phyloP scores from a whole-genome alignment of 2,329 filamentous ascomycete genomes.

The Cryphonectria radicalis region DNA sequence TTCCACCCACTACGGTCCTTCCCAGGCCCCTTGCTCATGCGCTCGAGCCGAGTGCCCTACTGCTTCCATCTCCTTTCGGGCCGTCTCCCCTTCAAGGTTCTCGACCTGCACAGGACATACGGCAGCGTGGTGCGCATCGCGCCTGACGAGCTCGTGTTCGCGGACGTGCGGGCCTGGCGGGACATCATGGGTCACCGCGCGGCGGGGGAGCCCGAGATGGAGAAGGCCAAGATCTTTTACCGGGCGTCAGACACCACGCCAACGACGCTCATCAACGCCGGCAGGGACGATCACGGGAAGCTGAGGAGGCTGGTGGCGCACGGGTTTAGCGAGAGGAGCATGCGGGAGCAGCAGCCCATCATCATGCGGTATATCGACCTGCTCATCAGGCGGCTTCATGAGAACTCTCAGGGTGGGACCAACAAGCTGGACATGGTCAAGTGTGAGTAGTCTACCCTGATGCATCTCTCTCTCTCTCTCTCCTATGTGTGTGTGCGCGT shows the following conservation, averaged over 20 bases:
- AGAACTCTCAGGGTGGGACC: conserved; percentile 10
- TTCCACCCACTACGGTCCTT: conserved; percentile 32
- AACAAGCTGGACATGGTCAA: conserved; percentile 13
- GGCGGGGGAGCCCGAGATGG: conserved; percentile 14
- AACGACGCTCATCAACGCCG: conserved; percentile 10
- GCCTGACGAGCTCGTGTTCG: conserved; percentile 48
- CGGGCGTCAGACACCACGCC: not conserved
- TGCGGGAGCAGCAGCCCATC: conserved; percentile 26
- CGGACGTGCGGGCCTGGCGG: conserved; percentile 40
- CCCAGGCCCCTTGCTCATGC: conserved; percentile 31
- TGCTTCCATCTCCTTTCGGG: conserved; percentile 19
- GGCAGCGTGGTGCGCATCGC: conserved; percentile 48
- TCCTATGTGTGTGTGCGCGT: not conserved
- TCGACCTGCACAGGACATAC: conserved; percentile 40
- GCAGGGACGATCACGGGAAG: conserved; percentile 21
- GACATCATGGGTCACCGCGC: conserved; percentile 37
- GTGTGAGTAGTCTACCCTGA: conserved; percentile 8
- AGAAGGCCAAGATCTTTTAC: conserved; percentile 16
- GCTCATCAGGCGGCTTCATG: conserved; percentile 15
- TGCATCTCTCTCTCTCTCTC: not conserved
- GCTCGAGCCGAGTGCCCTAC: conserved; percentile 27
- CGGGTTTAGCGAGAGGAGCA: conserved; percentile 24
- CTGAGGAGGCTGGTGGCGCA: conserved; percentile 24
- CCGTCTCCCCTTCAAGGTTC: conserved; percentile 20
- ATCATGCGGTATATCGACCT: conserved; percentile 24